Conservation (phyloP, 2,329 filamentous ascomycete genomes). For the Fusarium sp. region DNA sequence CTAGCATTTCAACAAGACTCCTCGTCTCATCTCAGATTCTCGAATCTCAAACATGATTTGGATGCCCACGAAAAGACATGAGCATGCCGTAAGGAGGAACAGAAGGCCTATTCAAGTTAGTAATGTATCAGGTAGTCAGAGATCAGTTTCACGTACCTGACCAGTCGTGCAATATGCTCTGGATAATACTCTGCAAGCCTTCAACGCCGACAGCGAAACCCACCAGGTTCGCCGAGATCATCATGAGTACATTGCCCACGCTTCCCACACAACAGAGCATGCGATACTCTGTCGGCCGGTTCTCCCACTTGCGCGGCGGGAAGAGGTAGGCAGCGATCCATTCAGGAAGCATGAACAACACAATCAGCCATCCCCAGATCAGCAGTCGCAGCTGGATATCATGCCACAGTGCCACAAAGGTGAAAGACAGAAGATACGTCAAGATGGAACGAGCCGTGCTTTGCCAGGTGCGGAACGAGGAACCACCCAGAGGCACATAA, state of each 20-base stretch:
- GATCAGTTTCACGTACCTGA: slow-evolving; percentile 60
- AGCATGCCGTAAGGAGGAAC: slow-evolving; percentile 76
- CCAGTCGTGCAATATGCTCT: slow-evolving; percentile 77
- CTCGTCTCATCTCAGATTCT: slow-evolving; percentile 81
- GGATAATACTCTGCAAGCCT: slow-evolving; percentile 77
- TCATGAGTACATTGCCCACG: slow-evolving; percentile 86
- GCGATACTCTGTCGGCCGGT: slow-evolving; percentile 74
- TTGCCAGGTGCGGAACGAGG: slow-evolving; percentile 56
- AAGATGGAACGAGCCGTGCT: slow-evolving; percentile 65
- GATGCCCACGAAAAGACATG: slow-evolving; percentile 80
- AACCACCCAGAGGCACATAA: slow-evolving; percentile 87
- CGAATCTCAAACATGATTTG: slow-evolving; percentile 98
- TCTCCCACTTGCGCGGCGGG: slow-evolving; percentile 74
- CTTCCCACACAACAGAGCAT: slow-evolving; percentile 81
- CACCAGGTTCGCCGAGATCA: slow-evolving; percentile 94
- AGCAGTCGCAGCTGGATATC: slow-evolving; percentile 90
- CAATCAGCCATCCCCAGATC: slow-evolving; percentile 97
- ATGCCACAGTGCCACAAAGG: slow-evolving; percentile 97
- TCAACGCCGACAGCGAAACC: slow-evolving; percentile 94
- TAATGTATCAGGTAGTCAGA: slow-evolving; percentile 28
- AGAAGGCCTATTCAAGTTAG: slow-evolving; percentile 61
- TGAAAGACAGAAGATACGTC: slow-evolving; percentile 88
- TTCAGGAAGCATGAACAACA: slow-evolving; percentile 92
- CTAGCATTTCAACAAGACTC: slow-evolving; percentile 83
- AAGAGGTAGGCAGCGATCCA: slow-evolving; percentile 75